These are phyloP conservation scores for Lophiostoma macrostomum DNA, from an alignment of 495 filamentous ascomycete genomes.

Conservation along the genomic window DNA sequence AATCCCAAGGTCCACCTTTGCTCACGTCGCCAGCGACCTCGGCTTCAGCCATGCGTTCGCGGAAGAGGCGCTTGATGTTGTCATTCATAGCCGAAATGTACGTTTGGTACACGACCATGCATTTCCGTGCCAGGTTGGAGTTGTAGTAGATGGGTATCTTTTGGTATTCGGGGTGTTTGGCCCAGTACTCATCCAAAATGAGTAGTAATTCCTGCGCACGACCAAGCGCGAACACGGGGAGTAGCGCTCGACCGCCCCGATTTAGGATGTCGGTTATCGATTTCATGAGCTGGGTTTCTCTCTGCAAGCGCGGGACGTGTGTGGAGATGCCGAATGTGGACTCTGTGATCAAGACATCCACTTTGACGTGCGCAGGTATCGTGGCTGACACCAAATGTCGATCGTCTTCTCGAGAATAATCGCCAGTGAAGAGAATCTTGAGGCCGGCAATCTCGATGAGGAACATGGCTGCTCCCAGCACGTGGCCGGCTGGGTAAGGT, in stretches of 20 bases:
- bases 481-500: constrained; percentile 93
- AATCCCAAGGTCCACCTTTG: constrained; percentile 89
- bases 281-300: constrained; percentile 92
- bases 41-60: constrained; percentile 81
- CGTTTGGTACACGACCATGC: constrained; percentile 98
- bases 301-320: constrained; percentile 81
- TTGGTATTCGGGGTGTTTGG: constrained; percentile 76
- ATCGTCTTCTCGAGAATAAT: constrained; percentile 93
- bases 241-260: constrained; percentile 84
- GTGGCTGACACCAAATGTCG: constrained; percentile 89
- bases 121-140: constrained; percentile 86
- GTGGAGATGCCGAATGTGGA: constrained; percentile 93
- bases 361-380: constrained; percentile 77
- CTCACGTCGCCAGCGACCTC: constrained; percentile 68
- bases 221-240: constrained; percentile 94
- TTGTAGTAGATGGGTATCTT: constrained; percentile 96
- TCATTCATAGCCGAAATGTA: constrained; percentile 98
- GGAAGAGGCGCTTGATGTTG: constrained; percentile 89
- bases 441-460: constrained; percentile 92
- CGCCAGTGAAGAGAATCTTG: constrained; percentile 94
- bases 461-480: constrained; percentile 98
- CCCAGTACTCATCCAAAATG: constrained; percentile 97
- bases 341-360: constrained; percentile 95
- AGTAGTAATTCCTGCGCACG: constrained; percentile 89
- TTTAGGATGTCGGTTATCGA: constrained; percentile 85